Base-by-base conservation (phyloP, 108 stramenopile species). In the Schizochytrium sp. region DNA sequence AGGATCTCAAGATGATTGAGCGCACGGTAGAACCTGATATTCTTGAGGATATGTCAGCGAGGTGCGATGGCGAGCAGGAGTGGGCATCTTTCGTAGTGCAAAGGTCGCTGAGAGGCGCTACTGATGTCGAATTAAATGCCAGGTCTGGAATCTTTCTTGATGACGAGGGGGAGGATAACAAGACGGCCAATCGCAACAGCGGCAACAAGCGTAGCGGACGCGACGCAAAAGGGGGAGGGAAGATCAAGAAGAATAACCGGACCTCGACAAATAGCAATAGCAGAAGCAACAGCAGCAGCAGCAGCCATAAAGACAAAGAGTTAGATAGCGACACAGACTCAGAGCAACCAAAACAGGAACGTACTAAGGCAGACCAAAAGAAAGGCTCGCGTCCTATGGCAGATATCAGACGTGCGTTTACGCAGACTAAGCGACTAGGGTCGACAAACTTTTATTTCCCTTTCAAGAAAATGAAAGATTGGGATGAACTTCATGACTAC, bases 381-480 rank as follows among this genome's bases (percentile, higher is more conserved):
- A 38, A 44, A 1, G 42, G 64, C 64, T 7, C 64, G 8, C 64
- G 64, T 12, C 64, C 64, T 15, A 8, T 69, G 12, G 64, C 64
- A 69, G 64, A 69, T 15, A 44, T 69, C 42, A 38, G 64, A 69
- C 40, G 64, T 8, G 64, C 64, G 0, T 69, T 13, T 44, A 69
- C 64, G 2, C 64, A 69, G 64, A 69, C 64, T 7, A 69, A 69
- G 64, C 64, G 64, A 15, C 40, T 69, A 7, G 64, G 64, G 19
- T 69, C 64, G 64, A 69, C 64, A 15, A 83, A 83, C 53, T 83
- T 83, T 83, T 83, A 83, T 40, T 83, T 38, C 1, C 76, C 76
- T 19, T 83, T 83, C 76, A 83, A 83, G 3, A 83, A 83, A 53
- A 83, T 83, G 76, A 83, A 83, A 53, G 76, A 83, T 13, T 83